Evolutionary conservation across 176 grass and related monocot genomes (phyloP), one percentile per base, ranked within the genome.

Genomic region (Metroxylon sagu): DNA sequence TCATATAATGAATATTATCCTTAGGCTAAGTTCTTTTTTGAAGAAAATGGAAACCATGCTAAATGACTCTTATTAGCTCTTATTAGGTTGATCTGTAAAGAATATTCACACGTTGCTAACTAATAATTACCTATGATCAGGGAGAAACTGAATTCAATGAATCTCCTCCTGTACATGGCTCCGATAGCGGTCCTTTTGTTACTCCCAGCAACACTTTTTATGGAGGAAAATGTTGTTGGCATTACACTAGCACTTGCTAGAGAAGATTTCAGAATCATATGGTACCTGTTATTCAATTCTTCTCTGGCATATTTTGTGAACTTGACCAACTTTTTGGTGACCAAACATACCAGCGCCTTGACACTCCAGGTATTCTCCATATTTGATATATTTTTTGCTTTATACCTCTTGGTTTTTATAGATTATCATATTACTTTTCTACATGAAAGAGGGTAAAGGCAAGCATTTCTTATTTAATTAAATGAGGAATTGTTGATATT

Each of bases 241-340:
- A 59, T 59, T 26, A 59, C 57, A 59, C 6, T 59, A 17, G 57
- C 57, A 59, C 57, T 59, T 59, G 57, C 57, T 18, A 30, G 57
- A 59, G 26, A 59, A 59, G 57, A 59, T 59, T 5, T 59, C 26
- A 59, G 29, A 17, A 30, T 59, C 16, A 30, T 59, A 59, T 59
- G 57, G 57, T 59, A 30, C 4, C 57, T 59, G 29, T 59, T 59
- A 6, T 29, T 59, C 16, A 59, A 59, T 59, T 59, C 57, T 29
- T 3, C 57, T 59, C 57, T 59, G 26, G 57, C 57, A 25, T 59
- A 59, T 59, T 59, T 59, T 28, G 57, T 59, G 26, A 59, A 59
- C 17, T 59, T 59, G 57, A 59, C 57, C 25, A 59, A 59, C 57
- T 59, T 59, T 29, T 7, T 59, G 57, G 57, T 59, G 57, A 59